Evolutionary conservation across 305 asterid genomes (phyloP).

Genomic region (Fraxinus paxiana): DNA sequence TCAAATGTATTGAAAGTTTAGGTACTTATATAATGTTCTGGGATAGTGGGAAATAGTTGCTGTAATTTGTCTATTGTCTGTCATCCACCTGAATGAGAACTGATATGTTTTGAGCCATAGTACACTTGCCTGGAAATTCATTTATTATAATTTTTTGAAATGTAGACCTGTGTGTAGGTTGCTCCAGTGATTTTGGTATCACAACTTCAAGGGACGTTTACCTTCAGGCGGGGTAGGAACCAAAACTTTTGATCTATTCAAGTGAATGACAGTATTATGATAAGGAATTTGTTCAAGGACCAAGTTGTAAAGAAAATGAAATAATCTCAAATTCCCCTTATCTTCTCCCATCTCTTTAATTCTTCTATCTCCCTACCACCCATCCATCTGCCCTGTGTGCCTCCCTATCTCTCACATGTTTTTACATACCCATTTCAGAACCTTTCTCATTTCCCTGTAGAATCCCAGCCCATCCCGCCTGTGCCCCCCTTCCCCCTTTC

Average conservation of each 20-base stretch:
- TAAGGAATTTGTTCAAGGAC: neutral
- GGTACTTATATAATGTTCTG: neutral
- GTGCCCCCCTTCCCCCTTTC: neutral
- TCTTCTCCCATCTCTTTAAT: neutral
- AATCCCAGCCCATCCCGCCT: neutral
- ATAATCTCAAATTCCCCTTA: neutral
- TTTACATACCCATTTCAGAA: neutral
- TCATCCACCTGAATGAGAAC: neutral
- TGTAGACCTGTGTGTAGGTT: neutral
- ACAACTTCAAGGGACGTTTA: neutral
- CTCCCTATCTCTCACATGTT: neutral
- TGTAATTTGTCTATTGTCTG: neutral
- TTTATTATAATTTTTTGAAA: neutral
- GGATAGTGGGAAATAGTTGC: neutral
- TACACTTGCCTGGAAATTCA: neutral
- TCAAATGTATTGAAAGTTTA: neutral
- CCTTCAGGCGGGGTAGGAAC: neutral
- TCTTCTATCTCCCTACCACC: neutral
- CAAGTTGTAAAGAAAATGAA: neutral
- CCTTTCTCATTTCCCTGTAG: neutral
- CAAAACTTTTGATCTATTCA: neutral
- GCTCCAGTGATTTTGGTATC: neutral
- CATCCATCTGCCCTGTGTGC: neutral
- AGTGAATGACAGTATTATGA: neutral
- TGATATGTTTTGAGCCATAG: neutral